Evolutionary conservation across 768 basidiomycete species (phyloP), one percentile per base, ranked within the genome.

Genomic region (Trametes maxima): DNA sequence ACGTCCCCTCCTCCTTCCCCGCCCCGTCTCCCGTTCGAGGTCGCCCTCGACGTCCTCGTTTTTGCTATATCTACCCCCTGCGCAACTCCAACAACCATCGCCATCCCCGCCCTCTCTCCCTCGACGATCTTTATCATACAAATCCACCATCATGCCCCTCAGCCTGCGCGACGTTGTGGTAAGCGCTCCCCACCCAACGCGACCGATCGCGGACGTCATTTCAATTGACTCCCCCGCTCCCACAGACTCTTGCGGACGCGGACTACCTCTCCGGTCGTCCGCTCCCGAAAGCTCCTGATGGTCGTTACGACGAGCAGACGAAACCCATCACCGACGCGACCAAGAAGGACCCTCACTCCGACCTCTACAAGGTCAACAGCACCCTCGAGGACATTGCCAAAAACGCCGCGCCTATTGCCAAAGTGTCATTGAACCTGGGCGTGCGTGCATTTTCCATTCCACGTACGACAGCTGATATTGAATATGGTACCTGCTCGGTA

Each of bases 281-380:
- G 24, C 68, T 74, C 1, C 81, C 81, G 7, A 65, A 62, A 37
- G 75, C 80, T 4, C 77, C 77, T 5, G 78, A 79, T 60, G 80
- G 80, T 7, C 75, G 75, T 53, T 82, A 82, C 65, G 78, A 80
- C 63, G 77, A 73, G 68, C 72, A 81, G 65, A 72, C 76, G 10
- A 43, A 54, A 43, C 62, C 67, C 14, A 57, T 65, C 52, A 57
- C 66, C 1, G 65, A 50, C 13, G 62, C 62, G 0, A 57, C 60
- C 10, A 67, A 70, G 14, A 65, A 72, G 33, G 70, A 73, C 17
- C 67, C 70, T 8, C 78, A 79, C 51, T 75, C 77, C 11, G 65
- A 64, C 8, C 63, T 80, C 17, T 74, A 72, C 47, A 77, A 76
- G 50, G 64, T 75, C 52, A 54, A 74, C 42, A 24, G 57, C 5